Conservation (phyloP, 495 filamentous ascomycete species). For the Delitschia confertaspora region DNA sequence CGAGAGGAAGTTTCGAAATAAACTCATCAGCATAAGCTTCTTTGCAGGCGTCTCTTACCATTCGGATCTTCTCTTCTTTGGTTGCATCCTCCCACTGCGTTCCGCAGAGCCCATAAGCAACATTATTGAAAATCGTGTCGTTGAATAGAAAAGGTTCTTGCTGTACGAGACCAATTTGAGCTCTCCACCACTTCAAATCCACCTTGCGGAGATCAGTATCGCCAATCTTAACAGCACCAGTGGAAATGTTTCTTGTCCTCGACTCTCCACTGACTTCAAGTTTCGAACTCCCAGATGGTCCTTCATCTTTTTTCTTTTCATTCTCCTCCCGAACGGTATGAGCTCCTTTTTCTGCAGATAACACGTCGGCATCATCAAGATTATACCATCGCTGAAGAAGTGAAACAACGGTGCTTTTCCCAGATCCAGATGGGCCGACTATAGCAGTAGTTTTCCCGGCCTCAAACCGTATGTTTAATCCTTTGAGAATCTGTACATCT, state of each 20-base stretch:
- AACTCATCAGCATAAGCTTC: conserved; percentile 40
- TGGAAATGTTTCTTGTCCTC: conserved; percentile 24
- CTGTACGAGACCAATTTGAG: conserved; percentile 32
- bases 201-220: conserved; percentile 19
- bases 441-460: conserved; percentile 32
- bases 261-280: no score
- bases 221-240: conserved; percentile 25
- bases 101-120: conserved; percentile 27
- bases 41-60: conserved; percentile 28
- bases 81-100: conserved; percentile 22
- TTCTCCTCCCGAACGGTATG: no score
- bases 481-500: conserved; percentile 26
- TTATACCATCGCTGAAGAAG: conserved; percentile 30
- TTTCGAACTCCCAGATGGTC: no score
- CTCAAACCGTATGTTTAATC: conserved; percentile 18
- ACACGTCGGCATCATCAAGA: background rate
- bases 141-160: conserved; percentile 34
- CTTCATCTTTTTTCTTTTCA: no score
- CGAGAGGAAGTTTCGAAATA: conserved; percentile 31
- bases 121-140: conserved; percentile 31
- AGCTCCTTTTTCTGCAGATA: no score
- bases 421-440: conserved; percentile 31
- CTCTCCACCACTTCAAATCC: conserved; percentile 29
- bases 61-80: conserved; percentile 24
- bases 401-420: conserved; percentile 30